Evolutionary conservation across 352 stramenopile species (phyloP), one percentile per base, ranked within the genome.

Genomic region (Globisporangium uncinulatum): DNA sequence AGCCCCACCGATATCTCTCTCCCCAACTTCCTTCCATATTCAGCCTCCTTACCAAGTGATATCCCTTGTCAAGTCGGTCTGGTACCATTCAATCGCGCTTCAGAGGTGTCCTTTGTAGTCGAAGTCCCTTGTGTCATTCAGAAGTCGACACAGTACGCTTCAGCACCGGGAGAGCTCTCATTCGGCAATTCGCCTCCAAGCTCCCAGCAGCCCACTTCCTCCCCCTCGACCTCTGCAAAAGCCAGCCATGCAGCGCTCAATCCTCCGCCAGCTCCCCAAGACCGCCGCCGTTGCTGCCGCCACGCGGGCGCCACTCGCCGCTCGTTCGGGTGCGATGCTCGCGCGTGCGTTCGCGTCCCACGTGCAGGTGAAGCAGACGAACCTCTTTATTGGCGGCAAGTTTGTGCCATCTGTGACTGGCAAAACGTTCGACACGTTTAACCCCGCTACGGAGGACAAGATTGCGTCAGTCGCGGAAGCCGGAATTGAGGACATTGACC

Each of bases 301-400:
- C 15, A 31, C 39, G 15, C 57, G n/a, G 39, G 51, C 56, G 17
- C 62, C 32, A 54, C 59, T 39, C 51, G 63, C 67, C 6, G 57
- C 34, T 11, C 56, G 46, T 46, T 68, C 55, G 36, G 56, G 56
- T 34, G 43, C 58, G 46, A 72, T 48, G 29, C 50, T 69, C 21
- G 64, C 61, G 11, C 68, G 72, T 51, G 58, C 67, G 34, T 83
- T 84, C 58, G 73, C 73, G 5, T 56, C 60, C 4, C 57, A 65
- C 0, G 67, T 81, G 39, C 21, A 62, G 32, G 59, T 83, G 29
- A 84, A 78, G 65, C 78, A 90, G 37, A 61, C 56, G 24, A 81
- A 89, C 41, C 66, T 96, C 47, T 76, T 96, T 54, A 96, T 96
- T 65, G 86, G 92, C 69, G 74, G 74, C 69, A 65, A 94, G 65